Evolutionary conservation across 2,329 filamentous ascomycete species (phyloP), one percentile per base, ranked within the genome.

Genomic region (Thelonectria olida): DNA sequence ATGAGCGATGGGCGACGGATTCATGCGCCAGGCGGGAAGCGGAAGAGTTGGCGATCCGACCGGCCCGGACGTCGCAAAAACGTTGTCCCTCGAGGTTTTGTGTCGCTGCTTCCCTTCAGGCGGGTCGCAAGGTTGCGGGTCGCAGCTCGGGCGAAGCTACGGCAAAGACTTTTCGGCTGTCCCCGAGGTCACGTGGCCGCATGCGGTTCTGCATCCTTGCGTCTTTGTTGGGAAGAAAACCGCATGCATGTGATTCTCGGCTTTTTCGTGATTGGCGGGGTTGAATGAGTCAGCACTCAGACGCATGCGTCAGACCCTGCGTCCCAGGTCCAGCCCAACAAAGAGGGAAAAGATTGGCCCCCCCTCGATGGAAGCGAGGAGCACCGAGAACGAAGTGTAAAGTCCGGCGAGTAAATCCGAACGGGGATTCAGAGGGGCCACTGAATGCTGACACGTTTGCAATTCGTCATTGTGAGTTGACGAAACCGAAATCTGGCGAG

Each of bases 31-130:
- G 48, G 57, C 62, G 54, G 54, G 36, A 48, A 56, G 67, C 65
- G 64, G 68, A 68, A 71, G 64, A 71, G 64, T 63, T 70, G 63
- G 66, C 59, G 62, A 70, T 67, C 71, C 68, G 68, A 54, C 54
- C 23, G 58, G 47, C 27, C 58, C 58, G 58, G 58, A 27, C n/a
- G 47, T 47, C 58, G 58, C 58, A 61, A 55, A 55, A 61, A 52
- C 58, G 51, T 61, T 61, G 52, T 34, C 58, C 58, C 52, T 51
- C 23, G 12, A 23, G 2, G 17, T 25, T 25, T 13, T 13, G 25
- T 1, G 15, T 17, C n/a, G 7, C 13, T 17, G 25, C 17, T n/a
- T 27, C 44, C 42, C 20, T 27, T 45, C 20, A 22, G 34, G 48
- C 36, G 31, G 48, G 10, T 25, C 38, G 27, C 13, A 45, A 19